Base-by-base conservation (phyloP, 768 basidiomycete species). In the Cyclocybe aegerita region DNA sequence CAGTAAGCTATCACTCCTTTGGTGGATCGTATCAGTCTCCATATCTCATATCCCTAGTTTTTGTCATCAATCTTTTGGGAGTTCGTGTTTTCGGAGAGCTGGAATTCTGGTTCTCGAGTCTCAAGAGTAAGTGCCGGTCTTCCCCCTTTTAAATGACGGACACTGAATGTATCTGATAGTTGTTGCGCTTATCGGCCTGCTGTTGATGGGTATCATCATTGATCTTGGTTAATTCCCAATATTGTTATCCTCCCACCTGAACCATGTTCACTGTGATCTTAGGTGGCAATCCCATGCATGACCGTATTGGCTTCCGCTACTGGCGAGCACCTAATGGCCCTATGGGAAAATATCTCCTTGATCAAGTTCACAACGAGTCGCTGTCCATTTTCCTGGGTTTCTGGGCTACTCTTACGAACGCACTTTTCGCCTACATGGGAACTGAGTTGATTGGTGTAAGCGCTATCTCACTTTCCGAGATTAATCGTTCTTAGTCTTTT, bases 391-490 rank as follows among this genome's bases (percentile, higher is more conserved):
- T 88, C 73, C 72, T 84, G 15, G 86, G 84, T 9, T 86, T 90
- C 62, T 90, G 86, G 81, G 74, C 80, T 11, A 83, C 84, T 3
- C 66, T 89, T 39, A 84, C 81, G 41, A 90, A 85, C 54, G 87
- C 84, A 17, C 71, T 86, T 3, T 90, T 90, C 67, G 83, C 86
- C 10, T 85, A 79, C 63, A 80, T 84, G 50, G 85, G 87, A 30
- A 92, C 88, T 14, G 88, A 92, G 65, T 73, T 89, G 12, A 82
- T 92, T 51, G 88, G 88, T 61, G 81, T 88, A 50, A 23, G 80
- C 71, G n/a, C 64, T 36, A 3, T 7, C 9, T 37, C 14, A 8
- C 4, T 39, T 9, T 11, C 35, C n/a, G 17, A 12, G 35, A 43
- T 0, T 7, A 10, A 31, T 37, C 35, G 41, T 35, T 9, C n/a